Evolutionary conservation across 305 asterid species (phyloP).

Genomic region (Striga hermonthica): DNA sequence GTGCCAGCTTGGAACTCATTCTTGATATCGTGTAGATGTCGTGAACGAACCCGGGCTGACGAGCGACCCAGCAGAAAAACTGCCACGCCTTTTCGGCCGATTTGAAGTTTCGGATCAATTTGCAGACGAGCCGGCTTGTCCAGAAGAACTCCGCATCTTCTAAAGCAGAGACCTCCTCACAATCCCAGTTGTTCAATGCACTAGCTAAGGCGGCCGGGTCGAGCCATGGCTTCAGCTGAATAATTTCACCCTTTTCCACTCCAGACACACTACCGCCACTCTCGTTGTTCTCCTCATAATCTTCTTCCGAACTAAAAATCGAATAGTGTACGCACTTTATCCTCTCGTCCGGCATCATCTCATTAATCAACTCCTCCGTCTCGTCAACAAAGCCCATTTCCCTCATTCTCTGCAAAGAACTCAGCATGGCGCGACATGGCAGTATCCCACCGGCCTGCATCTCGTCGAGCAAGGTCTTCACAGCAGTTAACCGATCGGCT

Average conservation of each 20-base stretch:
- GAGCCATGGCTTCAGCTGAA: slow-evolving; percentile 79
- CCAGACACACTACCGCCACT: slow-evolving; percentile 30
- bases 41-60: slow-evolving; percentile 74
- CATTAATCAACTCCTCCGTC: slow-evolving; percentile 47
- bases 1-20: slow-evolving; percentile 76
- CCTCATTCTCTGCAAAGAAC: slow-evolving; percentile 57
- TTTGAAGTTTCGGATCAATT: slow-evolving; percentile 63
- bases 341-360: slow-evolving; percentile 75
- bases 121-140: slow-evolving; percentile 83
- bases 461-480: slow-evolving; percentile 65
- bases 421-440: slow-evolving; percentile 74
- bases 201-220: slow-evolving; percentile 84
- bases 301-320: slow-evolving; percentile 43
- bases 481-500: slow-evolving; percentile 43
- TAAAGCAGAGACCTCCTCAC: slow-evolving; percentile 62
- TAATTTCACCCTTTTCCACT: slow-evolving; percentile 35
- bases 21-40: slow-evolving; percentile 81
- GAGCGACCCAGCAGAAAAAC: slow-evolving; percentile 86
- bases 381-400: slow-evolving; percentile 64
- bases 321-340: slow-evolving; percentile 55
- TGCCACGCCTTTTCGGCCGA: slow-evolving; percentile 82
- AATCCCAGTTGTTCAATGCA: slow-evolving; percentile 64
- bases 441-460: slow-evolving; percentile 79
- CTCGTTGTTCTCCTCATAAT: slow-evolving; percentile 54
- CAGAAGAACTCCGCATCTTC: slow-evolving; percentile 68